Base-by-base conservation (phyloP, 257 asterid genomes). In the Solanum piurae region DNA sequence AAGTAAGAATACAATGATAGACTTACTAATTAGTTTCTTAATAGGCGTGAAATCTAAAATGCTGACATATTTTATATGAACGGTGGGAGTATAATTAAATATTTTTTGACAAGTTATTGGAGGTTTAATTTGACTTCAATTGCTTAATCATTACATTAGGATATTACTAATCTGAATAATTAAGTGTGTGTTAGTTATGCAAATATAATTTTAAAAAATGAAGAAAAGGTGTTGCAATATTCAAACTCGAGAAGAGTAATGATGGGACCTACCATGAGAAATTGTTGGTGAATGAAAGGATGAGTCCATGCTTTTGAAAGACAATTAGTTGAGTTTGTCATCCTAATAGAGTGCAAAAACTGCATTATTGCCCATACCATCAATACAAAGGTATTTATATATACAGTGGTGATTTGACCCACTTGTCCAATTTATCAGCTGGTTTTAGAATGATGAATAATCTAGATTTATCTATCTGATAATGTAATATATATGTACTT, bases 181-280 rank as follows among this genome's bases (percentile, higher is more conserved):
- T 37, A 10, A 5, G 31, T 37, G 14, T 36, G 9, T 21, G 27
- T 34, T 73, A 18, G 29, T 37, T 21, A 72, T 73, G 46, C 46
- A 72, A 68, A 72, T 33, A 8, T 33, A 75, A 37, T 40, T 55
- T 18, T 13, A 40, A 40, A 29, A n/a, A 77, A n/a, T 74, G 31
- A 36, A 21, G 12, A 37, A 37, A 68, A 5, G 44, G 5, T 36
- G 60, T 40, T 76, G 83, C 58, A 23, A 40, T n/a, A 76, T 40
- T 40, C 34, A n/a, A 38, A 12, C 7, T 62, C 27, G 2, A 23
- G 12, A n/a, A 12, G 49, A 73, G 16, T 42, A 42, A 77, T 77
- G 25, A 52, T 76, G 83, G 92, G 85, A 12, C 92, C 90, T 64
- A 88, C 89, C 92, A 90, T 52, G 79, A 74, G 58, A 38, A 1